These are phyloP conservation scores for Cytospora piceae DNA, from an alignment of 2,329 filamentous ascomycete species.

Conservation along the genomic window DNA sequence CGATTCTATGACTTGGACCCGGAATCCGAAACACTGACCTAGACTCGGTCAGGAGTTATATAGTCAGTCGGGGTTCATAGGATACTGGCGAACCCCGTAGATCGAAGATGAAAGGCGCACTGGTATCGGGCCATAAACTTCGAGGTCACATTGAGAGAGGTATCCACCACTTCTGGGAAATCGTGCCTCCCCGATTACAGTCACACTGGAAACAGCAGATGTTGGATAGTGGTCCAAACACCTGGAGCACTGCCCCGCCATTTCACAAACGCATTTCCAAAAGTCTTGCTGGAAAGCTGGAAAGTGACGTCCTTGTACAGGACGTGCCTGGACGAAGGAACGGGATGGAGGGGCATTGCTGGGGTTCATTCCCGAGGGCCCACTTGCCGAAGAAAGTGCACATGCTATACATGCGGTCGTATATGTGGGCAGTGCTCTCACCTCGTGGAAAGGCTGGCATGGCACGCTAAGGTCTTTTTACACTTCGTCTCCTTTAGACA, in stretches of 20 bases:
- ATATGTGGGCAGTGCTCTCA: background rate
- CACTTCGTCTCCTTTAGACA: background rate
- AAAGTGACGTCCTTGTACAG: background rate
- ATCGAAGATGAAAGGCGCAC: background rate
- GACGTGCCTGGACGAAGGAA: background rate
- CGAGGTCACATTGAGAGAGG: background rate
- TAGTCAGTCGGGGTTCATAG: background rate
- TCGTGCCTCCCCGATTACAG: background rate
- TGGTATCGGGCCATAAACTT: background rate
- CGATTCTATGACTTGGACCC: background rate
- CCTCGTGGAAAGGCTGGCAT: too few relatives aligned
- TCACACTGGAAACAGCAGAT: background rate
- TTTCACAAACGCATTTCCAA: background rate
- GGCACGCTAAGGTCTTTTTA: background rate
- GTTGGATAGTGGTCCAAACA: background rate
- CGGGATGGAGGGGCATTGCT: background rate
- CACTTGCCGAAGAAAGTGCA: constrained; percentile 12
- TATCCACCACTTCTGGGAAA: background rate
- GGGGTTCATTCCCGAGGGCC: background rate
- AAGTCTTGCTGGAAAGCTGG: background rate
- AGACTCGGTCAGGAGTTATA: background rate
- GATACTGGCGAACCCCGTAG: background rate
- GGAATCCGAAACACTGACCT: background rate
- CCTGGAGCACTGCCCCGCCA: background rate
- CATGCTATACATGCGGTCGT: too few relatives aligned